phyloP scores from a whole-genome alignment of 116 monocot species.

The Dioscorea cayenensis region DNA sequence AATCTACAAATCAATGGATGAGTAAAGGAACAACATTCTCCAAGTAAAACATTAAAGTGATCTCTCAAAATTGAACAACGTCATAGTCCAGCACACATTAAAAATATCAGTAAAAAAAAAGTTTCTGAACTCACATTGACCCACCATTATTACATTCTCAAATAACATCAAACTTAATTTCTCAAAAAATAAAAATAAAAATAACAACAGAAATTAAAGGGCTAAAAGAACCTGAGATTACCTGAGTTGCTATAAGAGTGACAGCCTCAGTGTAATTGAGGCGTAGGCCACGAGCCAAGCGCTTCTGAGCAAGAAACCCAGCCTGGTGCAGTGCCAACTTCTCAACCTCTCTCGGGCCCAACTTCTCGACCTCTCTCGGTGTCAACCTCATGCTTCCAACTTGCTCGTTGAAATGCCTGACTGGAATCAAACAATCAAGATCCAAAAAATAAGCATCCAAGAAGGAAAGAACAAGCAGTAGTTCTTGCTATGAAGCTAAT shows the following conservation, averaged over 20 bases:
- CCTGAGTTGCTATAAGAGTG: slow-evolving; percentile 90
- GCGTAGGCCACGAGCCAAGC: slow-evolving; percentile 77
- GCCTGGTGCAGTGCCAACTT: slow-evolving; percentile 81
- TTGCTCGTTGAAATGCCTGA: neutral
- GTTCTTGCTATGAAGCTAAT: too few relatives aligned
- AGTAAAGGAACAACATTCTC: neutral
- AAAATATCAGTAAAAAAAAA: neutral
- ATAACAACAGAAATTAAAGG: too few relatives aligned
- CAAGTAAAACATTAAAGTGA: neutral
- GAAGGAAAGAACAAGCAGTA: too few relatives aligned
- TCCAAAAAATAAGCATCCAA: neutral
- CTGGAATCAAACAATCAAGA: neutral
- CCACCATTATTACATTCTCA: too few relatives aligned
- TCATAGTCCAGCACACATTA: neutral
- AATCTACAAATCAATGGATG: slow-evolving; percentile 35
- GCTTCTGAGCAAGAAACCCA: slow-evolving; percentile 85
- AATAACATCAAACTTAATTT: too few relatives aligned
- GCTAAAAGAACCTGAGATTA: neutral
- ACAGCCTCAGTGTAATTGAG: slow-evolving; percentile 93
- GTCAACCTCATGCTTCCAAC: slow-evolving; percentile 60
- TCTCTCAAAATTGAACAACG: neutral
- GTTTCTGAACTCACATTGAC: too few relatives aligned
- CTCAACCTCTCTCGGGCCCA: slow-evolving; percentile 69
- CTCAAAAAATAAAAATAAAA: too few relatives aligned
- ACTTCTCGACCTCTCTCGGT: slow-evolving; percentile 84